phyloP scores from a whole-genome alignment of 176 grass and related monocot species.

The Paspalum notatum region DNA sequence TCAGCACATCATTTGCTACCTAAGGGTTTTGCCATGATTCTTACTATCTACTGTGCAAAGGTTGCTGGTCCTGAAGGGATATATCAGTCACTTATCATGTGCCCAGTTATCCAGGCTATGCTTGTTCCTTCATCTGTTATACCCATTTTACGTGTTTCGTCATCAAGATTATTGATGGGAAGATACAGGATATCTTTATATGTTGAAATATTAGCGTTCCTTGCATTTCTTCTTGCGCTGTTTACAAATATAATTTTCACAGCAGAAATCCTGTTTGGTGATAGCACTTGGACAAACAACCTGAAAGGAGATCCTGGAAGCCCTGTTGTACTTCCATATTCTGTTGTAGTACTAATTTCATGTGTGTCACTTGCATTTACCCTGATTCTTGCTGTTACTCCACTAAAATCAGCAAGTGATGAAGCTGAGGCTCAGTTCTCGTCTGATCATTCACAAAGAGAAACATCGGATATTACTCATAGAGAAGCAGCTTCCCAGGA shows the following conservation, averaged over 20 bases:
- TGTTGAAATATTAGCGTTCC: slow-evolving; percentile 56
- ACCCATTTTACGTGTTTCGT: slow-evolving; percentile 71
- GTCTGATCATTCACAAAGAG: slow-evolving; percentile 7
- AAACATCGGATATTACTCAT: not conserved
- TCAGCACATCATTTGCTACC: slow-evolving; percentile 47
- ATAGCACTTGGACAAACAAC: slow-evolving; percentile 75
- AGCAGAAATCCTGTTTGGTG: slow-evolving; percentile 79
- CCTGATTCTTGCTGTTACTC: slow-evolving; percentile 68
- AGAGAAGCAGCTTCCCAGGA: slow-evolving; percentile 37
- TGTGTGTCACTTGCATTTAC: slow-evolving; percentile 63
- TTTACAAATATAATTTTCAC: slow-evolving; percentile 80
- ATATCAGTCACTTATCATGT: slow-evolving; percentile 68
- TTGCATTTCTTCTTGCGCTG: slow-evolving; percentile 68
- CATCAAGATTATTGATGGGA: slow-evolving; percentile 78
- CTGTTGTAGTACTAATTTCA: slow-evolving; percentile 56
- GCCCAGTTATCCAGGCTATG: slow-evolving; percentile 82
- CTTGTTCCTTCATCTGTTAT: slow-evolving; percentile 79
- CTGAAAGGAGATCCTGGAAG: slow-evolving; percentile 61
- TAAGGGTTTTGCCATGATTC: slow-evolving; percentile 60
- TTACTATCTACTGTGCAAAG: slow-evolving; percentile 62
- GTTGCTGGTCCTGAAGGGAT: slow-evolving; percentile 61
- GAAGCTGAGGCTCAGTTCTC: slow-evolving; percentile 42
- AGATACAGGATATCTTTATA: slow-evolving; percentile 56
- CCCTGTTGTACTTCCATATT: slow-evolving; percentile 50
- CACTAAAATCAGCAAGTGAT: slow-evolving; percentile 70